Base-by-base conservation (phyloP, 371 early-diverging fungal genomes). In the Lichtheimia ramosa region DNA sequence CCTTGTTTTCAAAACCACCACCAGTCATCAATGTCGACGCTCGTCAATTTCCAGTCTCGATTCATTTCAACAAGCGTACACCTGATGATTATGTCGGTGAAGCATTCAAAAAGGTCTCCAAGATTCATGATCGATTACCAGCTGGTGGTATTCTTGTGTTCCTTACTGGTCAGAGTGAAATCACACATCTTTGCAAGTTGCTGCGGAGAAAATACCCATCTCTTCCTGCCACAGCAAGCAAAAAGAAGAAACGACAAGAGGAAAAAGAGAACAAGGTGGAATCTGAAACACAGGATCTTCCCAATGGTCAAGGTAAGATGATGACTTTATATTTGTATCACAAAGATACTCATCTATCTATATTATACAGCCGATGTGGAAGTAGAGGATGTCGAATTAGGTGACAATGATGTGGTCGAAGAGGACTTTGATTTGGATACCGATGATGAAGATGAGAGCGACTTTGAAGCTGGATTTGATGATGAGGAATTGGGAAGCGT, bases 1-100 rank as follows among this genome's bases (percentile, higher is more conserved):
- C 84, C 1, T 73, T 96, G 21, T 96, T 96, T 65, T 75, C 83
- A 5, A 62, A 53, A 1, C 72, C 82, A 16, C 95, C 95, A 28
- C 95, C 93, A 6, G 92, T 99, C 3, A 88, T 97, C 48, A 92
- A 89, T 40, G 96, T 98, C n/a, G 94, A 96, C 62, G 94, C 95
- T 3, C 83, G 97, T 58, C 96, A 95, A 75, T 92, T 84, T 70
- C 89, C 93, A 27, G 91, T 88, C 55, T 58, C 88, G 0, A 83
- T 95, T 21, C 95, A 96, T 66, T 96, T 93, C 63, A 95, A 94
- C 77, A 89, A 86, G 57, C 72, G 74, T 46, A 89, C 87, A 14
- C 86, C 85, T 0, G 51, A 76, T 18, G 91, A 92, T 54, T 89
- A 92, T 73, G 81, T 92, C 14, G 81, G 79, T 20, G 93, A 91